Evolutionary conservation across 1,284 basidiomycete genomes (phyloP).

Genomic region (Cryptococcus sp.): DNA sequence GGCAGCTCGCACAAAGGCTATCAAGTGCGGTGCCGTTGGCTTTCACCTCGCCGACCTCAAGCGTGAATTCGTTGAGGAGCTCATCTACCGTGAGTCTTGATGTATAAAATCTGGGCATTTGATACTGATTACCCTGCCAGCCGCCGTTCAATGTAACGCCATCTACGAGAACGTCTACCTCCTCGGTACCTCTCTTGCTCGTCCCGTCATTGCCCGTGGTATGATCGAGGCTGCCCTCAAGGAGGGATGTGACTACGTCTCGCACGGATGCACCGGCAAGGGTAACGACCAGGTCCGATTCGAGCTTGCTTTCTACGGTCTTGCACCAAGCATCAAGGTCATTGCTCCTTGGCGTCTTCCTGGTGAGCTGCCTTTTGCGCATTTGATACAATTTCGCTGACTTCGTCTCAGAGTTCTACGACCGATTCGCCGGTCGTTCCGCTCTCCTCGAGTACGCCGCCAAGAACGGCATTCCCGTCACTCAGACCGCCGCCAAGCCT

Average conservation of each 20-base stretch:
- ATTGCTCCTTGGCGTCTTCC: constrained; percentile 97
- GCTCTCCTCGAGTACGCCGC: constrained; percentile 89
- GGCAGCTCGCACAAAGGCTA: constrained; percentile 87
- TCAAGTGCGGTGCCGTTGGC: constrained; percentile 89
- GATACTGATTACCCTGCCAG: neutral
- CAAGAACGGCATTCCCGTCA: constrained; percentile 86
- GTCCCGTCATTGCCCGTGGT: constrained; percentile 97
- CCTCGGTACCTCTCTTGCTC: constrained; percentile 94
- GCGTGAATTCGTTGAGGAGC: constrained; percentile 91
- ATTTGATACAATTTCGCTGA: neutral
- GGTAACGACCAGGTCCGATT: constrained; percentile 99
- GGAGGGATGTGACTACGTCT: constrained; percentile 93
- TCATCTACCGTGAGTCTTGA: constrained; percentile 73
- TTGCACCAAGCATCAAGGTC: constrained; percentile 98
- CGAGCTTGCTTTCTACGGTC: constrained; percentile 97
- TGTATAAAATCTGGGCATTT: neutral
- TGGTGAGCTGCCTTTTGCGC: no score
- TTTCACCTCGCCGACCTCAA: constrained; percentile 95
- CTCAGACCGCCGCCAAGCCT: constrained; percentile 94
- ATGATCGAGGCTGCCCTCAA: constrained; percentile 93
- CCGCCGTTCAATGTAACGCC: constrained; percentile 93
- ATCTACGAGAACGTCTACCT: constrained; percentile 99
- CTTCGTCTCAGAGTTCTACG: constrained; percentile 76
- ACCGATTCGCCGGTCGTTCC: constrained; percentile 93
- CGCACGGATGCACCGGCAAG: constrained; percentile 99